phyloP scores from a whole-genome alignment of 495 filamentous ascomycete genomes.

The Hyaloscypha variabilis region DNA sequence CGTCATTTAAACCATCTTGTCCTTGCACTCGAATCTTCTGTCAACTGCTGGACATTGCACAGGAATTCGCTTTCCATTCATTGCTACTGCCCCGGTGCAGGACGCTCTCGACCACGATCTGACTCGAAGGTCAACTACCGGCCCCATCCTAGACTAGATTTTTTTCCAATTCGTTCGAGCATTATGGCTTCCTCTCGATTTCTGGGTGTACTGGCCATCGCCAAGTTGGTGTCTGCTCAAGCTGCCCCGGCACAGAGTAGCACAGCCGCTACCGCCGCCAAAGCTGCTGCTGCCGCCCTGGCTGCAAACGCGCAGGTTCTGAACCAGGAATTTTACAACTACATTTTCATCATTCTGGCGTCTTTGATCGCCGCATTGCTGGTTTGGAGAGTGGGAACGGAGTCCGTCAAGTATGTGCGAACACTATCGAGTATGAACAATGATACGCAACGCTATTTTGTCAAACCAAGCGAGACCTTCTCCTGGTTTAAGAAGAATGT shows the following conservation, averaged over 20 bases:
- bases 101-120: background rate
- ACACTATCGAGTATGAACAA: constrained; percentile 69
- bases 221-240: constrained; percentile 18
- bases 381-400: constrained; percentile 50
- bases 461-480: constrained; percentile 49
- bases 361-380: constrained; percentile 43
- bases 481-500: constrained; percentile 80
- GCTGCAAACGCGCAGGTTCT: constrained; percentile 17
- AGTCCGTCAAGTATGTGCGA: constrained; percentile 70
- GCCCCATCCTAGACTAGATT: background rate
- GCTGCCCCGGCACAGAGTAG: constrained; percentile 12
- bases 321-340: constrained; percentile 43
- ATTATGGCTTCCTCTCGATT: constrained; percentile 12
- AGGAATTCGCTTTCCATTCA: constrained; percentile 21
- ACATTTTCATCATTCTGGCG: constrained; percentile 50
- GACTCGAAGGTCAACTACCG: background rate
- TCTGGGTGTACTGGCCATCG: constrained; percentile 20
- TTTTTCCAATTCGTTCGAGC: background rate
- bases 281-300: background rate
- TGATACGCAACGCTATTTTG: constrained; percentile 64
- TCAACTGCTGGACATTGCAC: constrained; percentile 30
- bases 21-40: constrained; percentile 20
- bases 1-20: constrained; percentile 1
- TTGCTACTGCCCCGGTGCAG: background rate
- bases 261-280: constrained; percentile 6